A percentile compares a stretch with the other conserved stretches of the same genome.
These are phyloP conservation scores for Grosmannia penicillata DNA, from an alignment of 2,329 filamentous ascomycete species.

Conservation along the genomic window DNA sequence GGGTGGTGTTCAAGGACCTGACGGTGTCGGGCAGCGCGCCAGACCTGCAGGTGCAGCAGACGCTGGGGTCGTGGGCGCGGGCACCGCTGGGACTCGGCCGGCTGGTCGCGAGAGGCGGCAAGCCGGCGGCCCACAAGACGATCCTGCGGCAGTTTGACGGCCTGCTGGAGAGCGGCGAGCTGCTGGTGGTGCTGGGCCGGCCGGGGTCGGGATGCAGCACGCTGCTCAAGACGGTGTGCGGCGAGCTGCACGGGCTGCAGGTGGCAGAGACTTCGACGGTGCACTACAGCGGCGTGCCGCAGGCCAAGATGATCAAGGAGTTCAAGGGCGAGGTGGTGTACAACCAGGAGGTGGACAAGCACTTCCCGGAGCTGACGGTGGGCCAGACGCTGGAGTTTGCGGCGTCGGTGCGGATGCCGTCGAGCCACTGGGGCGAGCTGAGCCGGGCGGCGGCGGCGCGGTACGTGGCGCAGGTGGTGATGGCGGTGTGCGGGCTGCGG, in stretches of 20 bases:
- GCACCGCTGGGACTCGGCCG: slow-evolving; percentile 25
- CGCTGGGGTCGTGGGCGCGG: slow-evolving; percentile 45
- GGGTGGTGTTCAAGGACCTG: slow-evolving; percentile 51
- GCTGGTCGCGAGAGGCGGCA: slow-evolving; percentile 33
- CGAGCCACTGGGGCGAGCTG: slow-evolving; percentile 41
- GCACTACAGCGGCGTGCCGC: slow-evolving; percentile 48
- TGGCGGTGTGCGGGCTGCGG: slow-evolving; percentile 61
- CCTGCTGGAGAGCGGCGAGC: slow-evolving; percentile 36
- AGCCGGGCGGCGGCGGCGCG: slow-evolving; percentile 29
- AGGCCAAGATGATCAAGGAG: slow-evolving; percentile 37
- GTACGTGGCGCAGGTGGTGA: slow-evolving; percentile 54
- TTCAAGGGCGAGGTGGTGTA: slow-evolving; percentile 56
- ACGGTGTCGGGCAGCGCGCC: slow-evolving; percentile 54
- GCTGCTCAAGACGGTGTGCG: slow-evolving; percentile 40
- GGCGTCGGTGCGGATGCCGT: slow-evolving; percentile 20
- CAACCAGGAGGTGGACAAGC: slow-evolving; percentile 56
- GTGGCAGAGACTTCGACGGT: slow-evolving; percentile 34
- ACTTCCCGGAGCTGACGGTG: slow-evolving; percentile 56
- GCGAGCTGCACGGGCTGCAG: slow-evolving; percentile 42
- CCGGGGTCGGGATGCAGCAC: slow-evolving; percentile 45
- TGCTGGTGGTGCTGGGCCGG: slow-evolving; percentile 41
- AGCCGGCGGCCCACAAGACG: slow-evolving; percentile 48
- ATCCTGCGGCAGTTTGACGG: slow-evolving; percentile 50
- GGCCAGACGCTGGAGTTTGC: slow-evolving; percentile 54
- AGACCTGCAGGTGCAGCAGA: slow-evolving; percentile 55